Base-by-base conservation (phyloP, 2,329 filamentous ascomycete species). In the Xylariaceae sp. region DNA sequence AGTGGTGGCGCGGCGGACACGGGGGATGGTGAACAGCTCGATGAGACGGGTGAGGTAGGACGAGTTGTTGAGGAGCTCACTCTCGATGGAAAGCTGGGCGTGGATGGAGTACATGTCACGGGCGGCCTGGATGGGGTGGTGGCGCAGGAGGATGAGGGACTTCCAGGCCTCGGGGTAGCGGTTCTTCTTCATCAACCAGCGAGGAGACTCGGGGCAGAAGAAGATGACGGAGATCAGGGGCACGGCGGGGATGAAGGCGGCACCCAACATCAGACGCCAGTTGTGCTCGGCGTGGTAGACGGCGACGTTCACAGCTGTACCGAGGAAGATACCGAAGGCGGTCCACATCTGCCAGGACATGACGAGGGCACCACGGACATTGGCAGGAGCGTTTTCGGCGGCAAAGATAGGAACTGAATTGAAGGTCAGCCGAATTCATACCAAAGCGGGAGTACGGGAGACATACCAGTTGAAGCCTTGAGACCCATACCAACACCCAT, bases 321-420 rank as follows among this genome's bases (percentile, higher is more conserved):
- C 86, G 13, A 85, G 73, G 65, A 84, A 80, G 63, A 86, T 85
- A 51, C 83, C 83, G 67, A 86, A 78, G 7, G 75, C 75, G 2
- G 80, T 85, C 83, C 85, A 88, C 72, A 88, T 76, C 74, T 92
- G 87, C 89, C 89, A 93, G 63, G 86, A 86, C 89, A 93, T 93
- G 63, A 92, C 88, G 15, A 94, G 78, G 6, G 87, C 88, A 64
- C 88, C 88, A 70, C 88, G 83, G 57, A 91, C 86, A 1, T 78
- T 72, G 1, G 88, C 85, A 0, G 88, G 88, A 0, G 86, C 82
- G 58, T 84, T 89, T 72, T 92, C 89, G 1, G 89, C 88, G 0
- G 88, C 86, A 66, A 89, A 92, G 34, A 92, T 86, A 0, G 89
- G 89, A 1, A 90, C 87, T 70, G 45, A 11, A 35, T 49, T 53